A percentile compares a stretch with the other conserved stretches of the same genome.
Conservation (phyloP, 73 alveolate genomes). For the Paramecium primaurelia region DNA sequence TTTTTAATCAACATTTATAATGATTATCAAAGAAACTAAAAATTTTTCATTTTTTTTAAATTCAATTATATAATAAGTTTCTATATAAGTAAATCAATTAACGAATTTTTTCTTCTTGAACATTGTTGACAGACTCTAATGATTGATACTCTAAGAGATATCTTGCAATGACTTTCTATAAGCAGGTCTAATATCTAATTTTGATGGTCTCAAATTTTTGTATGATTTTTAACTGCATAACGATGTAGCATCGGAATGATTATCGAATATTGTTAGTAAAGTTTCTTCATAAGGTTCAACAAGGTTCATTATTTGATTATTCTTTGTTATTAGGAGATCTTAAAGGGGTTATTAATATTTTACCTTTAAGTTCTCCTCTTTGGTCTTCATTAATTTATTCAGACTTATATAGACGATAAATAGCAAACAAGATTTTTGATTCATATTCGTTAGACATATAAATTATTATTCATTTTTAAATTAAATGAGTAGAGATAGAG, state of each 20-base stretch:
- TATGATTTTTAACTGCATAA: background rate
- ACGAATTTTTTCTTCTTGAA: background rate
- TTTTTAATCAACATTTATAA: too few relatives aligned
- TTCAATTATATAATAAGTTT: background rate
- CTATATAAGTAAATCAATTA: background rate
- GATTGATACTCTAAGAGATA: background rate
- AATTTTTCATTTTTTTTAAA: background rate
- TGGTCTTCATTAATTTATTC: background rate
- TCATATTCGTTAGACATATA: conserved; percentile 37
- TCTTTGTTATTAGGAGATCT: background rate
- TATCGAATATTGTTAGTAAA: background rate
- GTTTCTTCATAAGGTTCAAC: background rate
- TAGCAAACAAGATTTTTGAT: conserved; percentile 25
- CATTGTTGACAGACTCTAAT: background rate
- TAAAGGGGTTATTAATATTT: background rate
- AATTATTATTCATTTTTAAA: background rate
- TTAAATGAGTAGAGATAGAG: background rate
- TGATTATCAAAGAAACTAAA: background rate
- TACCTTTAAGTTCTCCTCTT: conserved; percentile 38
- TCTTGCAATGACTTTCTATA: background rate
- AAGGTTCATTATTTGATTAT: background rate
- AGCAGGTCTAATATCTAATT: background rate
- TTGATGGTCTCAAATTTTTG: background rate
- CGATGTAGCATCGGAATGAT: background rate
- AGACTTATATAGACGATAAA: background rate